Evolutionary conservation across 1,284 basidiomycete genomes (phyloP).

Genomic region (Lentinula novae-zelandiae): DNA sequence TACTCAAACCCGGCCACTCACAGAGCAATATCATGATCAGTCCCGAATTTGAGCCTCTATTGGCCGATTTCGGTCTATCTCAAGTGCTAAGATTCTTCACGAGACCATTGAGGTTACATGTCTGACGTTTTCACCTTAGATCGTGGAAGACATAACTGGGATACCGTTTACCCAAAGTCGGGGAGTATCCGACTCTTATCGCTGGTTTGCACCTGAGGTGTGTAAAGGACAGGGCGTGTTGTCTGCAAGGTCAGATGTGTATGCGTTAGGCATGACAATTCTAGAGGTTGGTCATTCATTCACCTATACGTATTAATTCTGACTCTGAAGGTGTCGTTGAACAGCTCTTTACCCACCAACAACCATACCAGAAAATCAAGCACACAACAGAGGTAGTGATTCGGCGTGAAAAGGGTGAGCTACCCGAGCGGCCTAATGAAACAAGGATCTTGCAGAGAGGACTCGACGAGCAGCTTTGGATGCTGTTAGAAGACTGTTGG

Average conservation of each 20-base stretch:
- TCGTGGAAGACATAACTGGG: constrained; percentile 52
- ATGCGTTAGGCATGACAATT: constrained; percentile 41
- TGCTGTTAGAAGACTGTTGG: constrained; percentile 13
- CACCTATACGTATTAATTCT: background rate
- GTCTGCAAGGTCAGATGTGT: constrained; percentile 44
- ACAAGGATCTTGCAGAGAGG: constrained; percentile 9
- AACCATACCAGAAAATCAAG: constrained; percentile 17
- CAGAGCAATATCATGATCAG: constrained; percentile 53
- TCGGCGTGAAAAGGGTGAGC: constrained; percentile 9
- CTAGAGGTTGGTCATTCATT: constrained; percentile 30
- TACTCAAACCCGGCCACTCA: background rate
- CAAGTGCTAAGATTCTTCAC: constrained; percentile 28
- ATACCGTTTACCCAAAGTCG: constrained; percentile 51
- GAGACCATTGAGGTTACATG: background rate
- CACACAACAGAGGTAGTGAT: constrained; percentile 19
- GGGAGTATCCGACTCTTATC: constrained; percentile 42
- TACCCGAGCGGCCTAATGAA: constrained; percentile 11
- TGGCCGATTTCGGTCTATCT: constrained; percentile 59
- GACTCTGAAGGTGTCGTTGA: background rate
- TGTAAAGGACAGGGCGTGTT: constrained; percentile 44
- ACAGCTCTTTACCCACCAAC: constrained; percentile 16
- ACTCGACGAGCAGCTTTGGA: constrained; percentile 11
- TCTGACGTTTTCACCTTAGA: constrained; percentile 25
- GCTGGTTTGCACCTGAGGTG: constrained; percentile 58
- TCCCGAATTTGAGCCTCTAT: constrained; percentile 39